Base-by-base conservation (phyloP, 345 rosid genomes). In the Kernera saxatilis region DNA sequence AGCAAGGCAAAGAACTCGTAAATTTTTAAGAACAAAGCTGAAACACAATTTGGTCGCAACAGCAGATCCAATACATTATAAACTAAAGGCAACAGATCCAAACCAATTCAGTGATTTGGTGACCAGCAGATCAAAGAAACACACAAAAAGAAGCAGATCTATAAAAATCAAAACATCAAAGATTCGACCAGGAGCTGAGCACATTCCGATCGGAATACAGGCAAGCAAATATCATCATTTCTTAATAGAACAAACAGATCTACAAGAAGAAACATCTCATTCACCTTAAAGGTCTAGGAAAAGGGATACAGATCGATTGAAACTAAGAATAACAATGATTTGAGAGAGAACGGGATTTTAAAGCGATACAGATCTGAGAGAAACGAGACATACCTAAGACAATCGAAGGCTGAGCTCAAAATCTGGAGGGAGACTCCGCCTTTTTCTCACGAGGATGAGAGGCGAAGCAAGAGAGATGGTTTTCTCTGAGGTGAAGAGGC, bases 341-440 rank as follows among this genome's bases (percentile, higher is more conserved):
- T 3, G 36, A 19, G 40, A 35, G 25, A 43, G 13, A 36, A 53
- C 8, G 21, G 30, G 51, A 76, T 9, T 72, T 26, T 46, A 54
- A 67, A 63, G 54, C 6, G 18, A 21, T 1, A 12, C 3, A 19
- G 82, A 80, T 75, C 72, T 74, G 69, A 74, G 67, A 67, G 55
- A 75, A 26, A 41, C 17, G 48, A 49, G 13, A 12, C 15, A 1
- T 57, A 71, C 64, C 72, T 13, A 53, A 22, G 15, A 50, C 11
- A 77, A 66, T 43, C 15, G 73, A 70, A 11, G 72, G 69, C 59
- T 25, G 48, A 19, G 55, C 64, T 3, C 9, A 60, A 62, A 35
- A 37, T 18, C 58, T 35, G 77, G 82, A 79, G 33, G 15, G 17
- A 74, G 4, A 41, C 77, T 69, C 82, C 75, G 78, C 80, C 84